A percentile compares a stretch with the other conserved stretches of the same genome.
phyloP scores from a whole-genome alignment of 225 moss, liverwort and hornwort species.

The Asterella californica region DNA sequence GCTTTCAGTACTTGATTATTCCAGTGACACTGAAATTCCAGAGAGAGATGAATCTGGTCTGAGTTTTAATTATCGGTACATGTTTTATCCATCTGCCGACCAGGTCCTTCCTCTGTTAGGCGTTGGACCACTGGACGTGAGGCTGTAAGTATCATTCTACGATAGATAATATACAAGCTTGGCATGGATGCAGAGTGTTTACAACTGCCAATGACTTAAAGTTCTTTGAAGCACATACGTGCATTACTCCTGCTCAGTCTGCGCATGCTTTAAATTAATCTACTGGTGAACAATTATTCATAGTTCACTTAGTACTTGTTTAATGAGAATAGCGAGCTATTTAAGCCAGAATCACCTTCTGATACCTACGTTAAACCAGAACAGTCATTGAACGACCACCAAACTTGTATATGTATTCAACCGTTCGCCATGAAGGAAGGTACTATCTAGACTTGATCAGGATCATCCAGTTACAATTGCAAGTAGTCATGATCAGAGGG shows the following conservation, averaged over 20 bases:
- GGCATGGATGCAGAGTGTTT: background rate
- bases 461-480: no score
- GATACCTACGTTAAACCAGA: no score
- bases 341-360: no score
- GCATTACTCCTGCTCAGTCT: no score
- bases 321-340: background rate
- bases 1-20: background rate
- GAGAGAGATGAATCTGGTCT: background rate
- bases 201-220: background rate
- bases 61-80: no score
- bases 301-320: background rate
- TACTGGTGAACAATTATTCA: background rate
- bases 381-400: no score
- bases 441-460: no score
- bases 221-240: background rate
- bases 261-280: background rate
- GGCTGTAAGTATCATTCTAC: slow-evolving; percentile 8
- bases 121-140: slow-evolving; percentile 23
- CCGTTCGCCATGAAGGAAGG: no score
- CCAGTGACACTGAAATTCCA: background rate
- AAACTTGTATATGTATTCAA: no score
- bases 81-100: background rate
- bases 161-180: background rate
- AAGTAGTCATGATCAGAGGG: no score
- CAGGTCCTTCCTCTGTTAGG: slow-evolving; percentile 33